These are phyloP conservation scores for Aspergillus versicolor DNA, from an alignment of 2,329 filamentous ascomycete species.

Conservation along the genomic window DNA sequence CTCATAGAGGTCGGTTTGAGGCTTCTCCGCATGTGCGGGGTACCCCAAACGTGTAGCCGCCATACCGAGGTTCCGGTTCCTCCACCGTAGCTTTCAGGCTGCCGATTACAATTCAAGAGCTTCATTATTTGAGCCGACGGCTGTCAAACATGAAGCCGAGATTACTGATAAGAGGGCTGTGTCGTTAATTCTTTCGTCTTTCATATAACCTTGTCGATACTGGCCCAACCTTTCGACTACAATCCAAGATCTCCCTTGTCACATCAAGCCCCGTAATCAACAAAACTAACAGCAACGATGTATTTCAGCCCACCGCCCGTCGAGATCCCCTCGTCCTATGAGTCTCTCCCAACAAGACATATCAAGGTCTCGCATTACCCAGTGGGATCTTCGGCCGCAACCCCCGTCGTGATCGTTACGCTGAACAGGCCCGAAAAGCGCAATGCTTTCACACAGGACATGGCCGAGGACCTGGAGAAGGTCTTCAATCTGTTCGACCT, in stretches of 20 bases:
- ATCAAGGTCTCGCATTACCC: slow-evolving; percentile 41
- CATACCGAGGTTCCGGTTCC: slow-evolving; percentile 9
- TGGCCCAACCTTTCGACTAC: neutral
- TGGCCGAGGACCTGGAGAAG: slow-evolving; percentile 48
- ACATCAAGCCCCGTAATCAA: neutral
- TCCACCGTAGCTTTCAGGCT: neutral
- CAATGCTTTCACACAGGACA: slow-evolving; percentile 57
- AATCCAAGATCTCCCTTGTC: neutral
- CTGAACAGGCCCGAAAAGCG: slow-evolving; percentile 58
- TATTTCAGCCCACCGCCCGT: slow-evolving; percentile 13
- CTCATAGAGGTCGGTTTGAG: neutral
- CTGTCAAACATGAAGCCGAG: neutral
- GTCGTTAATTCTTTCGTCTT: neutral
- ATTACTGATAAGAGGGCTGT: neutral
- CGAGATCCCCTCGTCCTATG: slow-evolving; percentile 35
- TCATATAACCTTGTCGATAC: neutral
- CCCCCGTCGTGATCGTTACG: slow-evolving; percentile 48
- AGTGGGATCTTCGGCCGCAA: slow-evolving; percentile 49
- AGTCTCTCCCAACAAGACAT: slow-evolving; percentile 30
- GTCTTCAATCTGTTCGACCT: slow-evolving; percentile 44
- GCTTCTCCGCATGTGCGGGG: slow-evolving; percentile 9
- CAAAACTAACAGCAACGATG: neutral
- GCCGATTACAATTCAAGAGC: neutral
- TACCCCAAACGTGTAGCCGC: slow-evolving; percentile 1
- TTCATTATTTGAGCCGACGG: neutral